These are phyloP conservation scores for Puccinia triticina DNA, from an alignment of 1,284 basidiomycete genomes.

Conservation along the genomic window DNA sequence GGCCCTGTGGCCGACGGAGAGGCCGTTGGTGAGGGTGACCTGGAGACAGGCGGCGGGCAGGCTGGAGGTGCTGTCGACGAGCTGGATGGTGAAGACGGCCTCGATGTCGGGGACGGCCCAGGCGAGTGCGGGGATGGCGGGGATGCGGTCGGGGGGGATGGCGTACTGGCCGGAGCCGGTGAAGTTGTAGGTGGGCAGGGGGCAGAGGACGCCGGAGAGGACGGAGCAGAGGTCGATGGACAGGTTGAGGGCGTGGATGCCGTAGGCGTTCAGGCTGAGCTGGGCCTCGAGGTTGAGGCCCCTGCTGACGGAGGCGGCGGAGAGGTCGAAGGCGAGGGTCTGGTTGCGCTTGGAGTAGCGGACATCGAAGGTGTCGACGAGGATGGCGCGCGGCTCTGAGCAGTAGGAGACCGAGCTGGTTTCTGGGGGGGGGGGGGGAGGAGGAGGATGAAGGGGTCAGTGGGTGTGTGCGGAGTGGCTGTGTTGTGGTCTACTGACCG, in stretches of 20 bases:
- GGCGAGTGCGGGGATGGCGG: constrained; percentile 57
- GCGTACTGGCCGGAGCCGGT: constrained; percentile 56
- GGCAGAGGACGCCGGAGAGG: constrained; percentile 57
- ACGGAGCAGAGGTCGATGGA: constrained; percentile 58
- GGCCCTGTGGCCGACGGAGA: constrained; percentile 56
- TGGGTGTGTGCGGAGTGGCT: too few relatives aligned
- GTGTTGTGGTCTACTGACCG: not conserved
- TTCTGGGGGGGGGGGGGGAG: too few relatives aligned
- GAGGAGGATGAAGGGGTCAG: too few relatives aligned
- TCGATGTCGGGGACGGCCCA: constrained; percentile 59
- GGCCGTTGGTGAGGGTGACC: constrained; percentile 59
- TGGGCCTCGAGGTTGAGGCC: constrained; percentile 54
- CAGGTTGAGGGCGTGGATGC: constrained; percentile 57
- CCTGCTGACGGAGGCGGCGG: constrained; percentile 56
- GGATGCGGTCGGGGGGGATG: constrained; percentile 55
- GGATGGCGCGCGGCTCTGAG: constrained; percentile 56
- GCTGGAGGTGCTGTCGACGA: constrained; percentile 54
- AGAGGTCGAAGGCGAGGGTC: constrained; percentile 58
- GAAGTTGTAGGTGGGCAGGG: constrained; percentile 59
- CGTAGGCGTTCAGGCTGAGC: constrained; percentile 56
- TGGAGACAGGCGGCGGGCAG: constrained; percentile 58
- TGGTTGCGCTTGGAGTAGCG: constrained; percentile 57
- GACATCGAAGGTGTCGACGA: constrained; percentile 57
- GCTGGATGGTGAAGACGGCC: constrained; percentile 57
- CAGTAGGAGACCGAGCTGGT: constrained; percentile 59